Base-by-base conservation (phyloP, 2,329 filamentous ascomycete species). In the Lachnum nothofagi region DNA sequence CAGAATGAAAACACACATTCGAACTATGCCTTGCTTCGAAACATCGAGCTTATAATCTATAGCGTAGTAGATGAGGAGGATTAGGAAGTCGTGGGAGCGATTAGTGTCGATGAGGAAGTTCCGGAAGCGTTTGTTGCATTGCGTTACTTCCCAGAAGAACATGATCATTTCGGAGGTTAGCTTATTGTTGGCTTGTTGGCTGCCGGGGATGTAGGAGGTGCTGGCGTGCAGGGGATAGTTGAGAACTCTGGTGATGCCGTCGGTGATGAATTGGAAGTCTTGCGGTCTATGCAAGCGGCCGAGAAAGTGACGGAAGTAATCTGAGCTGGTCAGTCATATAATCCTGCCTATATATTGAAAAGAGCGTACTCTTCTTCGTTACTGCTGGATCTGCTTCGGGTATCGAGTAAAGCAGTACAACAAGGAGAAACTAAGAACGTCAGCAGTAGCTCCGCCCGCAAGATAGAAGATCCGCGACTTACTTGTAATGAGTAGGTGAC, bases 51-150 rank as follows among this genome's bases (percentile, higher is more conserved):
- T 90, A 67, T 93, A 86, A 65, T 95, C 90, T 40, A 95, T 81
- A 4, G 91, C 89, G 65, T 97, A 96, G 70, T 94, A 98, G 3
- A 97, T 72, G 34, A 94, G 83, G 17, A 97, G 74, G 10, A 97
- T 81, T 44, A 96, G 78, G 68, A 97, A 96, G 65, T 98, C 93
- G 62, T 96, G 88, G 0, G 88, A 88, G 46, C 91, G 78, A 63
- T 93, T 89, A 0, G 93, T 97, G 60, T 98, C 93, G 55, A 97
- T 91, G 62, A 98, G 93, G 68, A 96, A 98, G 1, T 90, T 89
- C 25, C 93, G 80, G 70, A 98, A 98, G 51, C 91, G 80, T 70
- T 95, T 97, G 70, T 98, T 98, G 76, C 91, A 96, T 68, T 98
- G 93, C 4, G 93, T 82, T 31, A 89, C 82, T 71, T 98, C 93